Base-by-base conservation (phyloP, 768 basidiomycete genomes). In the Hydnum rufescens region DNA sequence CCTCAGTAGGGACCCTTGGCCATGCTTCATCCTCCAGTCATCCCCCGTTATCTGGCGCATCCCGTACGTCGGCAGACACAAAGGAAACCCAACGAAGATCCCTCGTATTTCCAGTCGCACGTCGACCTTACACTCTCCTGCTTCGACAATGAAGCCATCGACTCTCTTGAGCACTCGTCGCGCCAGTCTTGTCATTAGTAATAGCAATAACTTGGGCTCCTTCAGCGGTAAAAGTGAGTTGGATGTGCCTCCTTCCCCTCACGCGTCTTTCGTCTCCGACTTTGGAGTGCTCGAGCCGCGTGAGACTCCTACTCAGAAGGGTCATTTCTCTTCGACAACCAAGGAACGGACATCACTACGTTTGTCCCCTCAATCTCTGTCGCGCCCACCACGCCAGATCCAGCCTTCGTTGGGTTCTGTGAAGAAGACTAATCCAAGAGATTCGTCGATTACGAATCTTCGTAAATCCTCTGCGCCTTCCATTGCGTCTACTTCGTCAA, bases 21-120 rank as follows among this genome's bases (percentile, higher is more conserved):
- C 73, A 6, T 62, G 32, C 68, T 75, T 16, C 60, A 46, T 32
- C 30, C 28, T 44, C 53, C 42, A 29, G 51, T 28, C 47, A 53
- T 42, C 32, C 48, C 26, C 3, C 50, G 57, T 3, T 57, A 28
- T 34, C 51, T 31, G 31, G 52, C 30, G 26, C 8, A 8, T 8
- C 44, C 8, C 8, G 44, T 8, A 47, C 8, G 13, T 47, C 44
- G 26, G 25, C 26, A 13, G 53, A 54, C 22, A 31, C 30, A 3
- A 88, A 88, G 65, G 86, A 87, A 61, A 88, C 88, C 87, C 87
- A 2, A 92, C 87, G 19, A 90, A 88, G 68, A 92, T 90, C 60
- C 87, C 87, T 46, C 82, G 87, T 25, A 89, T 92, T 36, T 82
- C 85, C n/a, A 84, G 84, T 60, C 75, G 81, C 31, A 73, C 80